phyloP scores from a whole-genome alignment of 169 alveolate species.

The Theileria orientalis region DNA sequence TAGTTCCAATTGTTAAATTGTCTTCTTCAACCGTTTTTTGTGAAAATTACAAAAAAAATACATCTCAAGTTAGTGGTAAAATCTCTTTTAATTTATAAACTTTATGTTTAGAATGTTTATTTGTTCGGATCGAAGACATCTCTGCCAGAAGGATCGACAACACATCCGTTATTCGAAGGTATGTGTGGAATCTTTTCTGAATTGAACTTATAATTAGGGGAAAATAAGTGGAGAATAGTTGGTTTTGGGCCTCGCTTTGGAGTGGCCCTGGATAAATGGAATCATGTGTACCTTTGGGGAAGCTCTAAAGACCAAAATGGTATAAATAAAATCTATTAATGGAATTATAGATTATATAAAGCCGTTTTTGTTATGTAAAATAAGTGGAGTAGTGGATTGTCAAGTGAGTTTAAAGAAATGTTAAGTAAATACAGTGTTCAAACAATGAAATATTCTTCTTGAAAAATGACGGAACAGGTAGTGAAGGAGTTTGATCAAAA shows the following conservation, averaged over 20 bases:
- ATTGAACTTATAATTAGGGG: not conserved
- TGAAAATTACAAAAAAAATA: not conserved
- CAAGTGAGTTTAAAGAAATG: slow-evolving; percentile 15
- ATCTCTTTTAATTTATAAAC: not conserved
- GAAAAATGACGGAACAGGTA: slow-evolving; percentile 20
- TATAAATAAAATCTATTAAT: not conserved
- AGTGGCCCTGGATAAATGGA: slow-evolving; percentile 27
- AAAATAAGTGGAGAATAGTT: slow-evolving; percentile 17
- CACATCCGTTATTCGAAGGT: slow-evolving; percentile 25
- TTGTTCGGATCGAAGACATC: slow-evolving; percentile 34
- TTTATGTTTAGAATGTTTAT: slow-evolving; percentile 16
- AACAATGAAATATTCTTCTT: slow-evolving; percentile 36
- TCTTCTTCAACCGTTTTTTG: not conserved
- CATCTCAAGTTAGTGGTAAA: not conserved
- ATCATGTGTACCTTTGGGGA: slow-evolving; percentile 56
- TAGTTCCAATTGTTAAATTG: not conserved
- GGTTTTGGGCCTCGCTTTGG: slow-evolving; percentile 63
- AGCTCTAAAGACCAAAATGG: slow-evolving; percentile 5
- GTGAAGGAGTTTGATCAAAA: not conserved
- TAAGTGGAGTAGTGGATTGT: not conserved
- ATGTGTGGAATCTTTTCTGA: not conserved
- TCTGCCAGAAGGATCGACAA: slow-evolving; percentile 43
- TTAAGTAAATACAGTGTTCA: slow-evolving; percentile 31
- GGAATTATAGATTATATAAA: not conserved
- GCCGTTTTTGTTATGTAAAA: slow-evolving; percentile 1